phyloP scores from a whole-genome alignment of 306 rosid species.

The Fagus crenata region DNA sequence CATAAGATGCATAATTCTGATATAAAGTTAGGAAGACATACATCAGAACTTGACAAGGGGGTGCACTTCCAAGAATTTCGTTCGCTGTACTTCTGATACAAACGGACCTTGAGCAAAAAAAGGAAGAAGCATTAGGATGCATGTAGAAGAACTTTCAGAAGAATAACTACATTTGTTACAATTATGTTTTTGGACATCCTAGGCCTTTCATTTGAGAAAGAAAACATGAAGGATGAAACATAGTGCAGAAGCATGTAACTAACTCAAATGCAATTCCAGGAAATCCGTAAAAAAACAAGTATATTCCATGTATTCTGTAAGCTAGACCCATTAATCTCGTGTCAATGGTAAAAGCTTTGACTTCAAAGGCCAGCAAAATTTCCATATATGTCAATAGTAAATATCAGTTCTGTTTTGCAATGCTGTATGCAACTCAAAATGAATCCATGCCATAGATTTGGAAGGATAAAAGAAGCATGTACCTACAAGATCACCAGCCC shows the following conservation, averaged over 20 bases:
- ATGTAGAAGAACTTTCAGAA: conserved; percentile 27
- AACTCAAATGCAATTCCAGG: conserved; percentile 22
- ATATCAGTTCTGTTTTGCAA: background rate
- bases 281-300: conserved; percentile 5
- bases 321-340: background rate
- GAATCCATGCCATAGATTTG: conserved; percentile 25
- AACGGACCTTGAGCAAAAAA: conserved; percentile 65
- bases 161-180: background rate
- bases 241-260: conserved; percentile 13
- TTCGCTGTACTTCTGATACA: conserved; percentile 92
- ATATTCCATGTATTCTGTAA: conserved; percentile 20
- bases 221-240: background rate
- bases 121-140: conserved; percentile 27
- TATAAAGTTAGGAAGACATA: conserved; percentile 29
- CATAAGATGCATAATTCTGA: conserved; percentile 17
- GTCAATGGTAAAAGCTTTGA: background rate
- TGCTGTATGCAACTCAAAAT: conserved; percentile 8
- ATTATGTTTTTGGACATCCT: background rate
- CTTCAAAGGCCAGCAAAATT: background rate
- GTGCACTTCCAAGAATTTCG: conserved; percentile 74
- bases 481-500: conserved; percentile 99
- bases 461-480: conserved; percentile 68
- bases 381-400: background rate
- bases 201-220: conserved; percentile 27
- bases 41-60: conserved; percentile 71